Conservation (phyloP, 441 rosid species). For the Adansonia madagascariensis region DNA sequence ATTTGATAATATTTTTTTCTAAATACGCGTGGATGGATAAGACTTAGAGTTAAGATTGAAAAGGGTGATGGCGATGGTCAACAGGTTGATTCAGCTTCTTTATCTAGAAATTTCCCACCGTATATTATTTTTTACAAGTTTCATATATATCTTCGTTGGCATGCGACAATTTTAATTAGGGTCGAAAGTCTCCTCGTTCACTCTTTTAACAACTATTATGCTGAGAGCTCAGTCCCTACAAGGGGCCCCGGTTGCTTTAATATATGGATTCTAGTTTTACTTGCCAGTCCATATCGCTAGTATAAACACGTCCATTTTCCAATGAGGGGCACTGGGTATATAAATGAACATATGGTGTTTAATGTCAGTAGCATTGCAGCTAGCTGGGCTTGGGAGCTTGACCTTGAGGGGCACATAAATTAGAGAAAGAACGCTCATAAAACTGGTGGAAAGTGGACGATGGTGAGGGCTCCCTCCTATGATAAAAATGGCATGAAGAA, state of each 20-base stretch:
- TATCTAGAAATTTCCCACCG: background rate
- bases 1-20: too few species aligned
- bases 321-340: background rate
- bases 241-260: background rate
- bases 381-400: background rate
- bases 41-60: too few species aligned
- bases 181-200: background rate
- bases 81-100: too few species aligned
- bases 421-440: background rate
- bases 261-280: background rate
- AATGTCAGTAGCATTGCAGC: background rate
- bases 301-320: slow-evolving; percentile 8
- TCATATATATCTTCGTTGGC: too few species aligned
- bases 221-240: background rate
- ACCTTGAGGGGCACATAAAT: background rate
- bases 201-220: background rate
- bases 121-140: background rate
- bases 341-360: background rate
- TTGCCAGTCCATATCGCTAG: background rate
- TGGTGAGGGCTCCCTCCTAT: slow-evolving; percentile 42
- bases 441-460: slow-evolving; percentile 12
- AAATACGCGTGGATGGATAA: too few species aligned
- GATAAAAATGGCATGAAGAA: slow-evolving; percentile 30
- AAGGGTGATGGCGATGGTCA: too few species aligned
- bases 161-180: background rate